Percentiles rank a stretch among this genome's conserved stretches.
phyloP scores from a whole-genome alignment of 148 eudicot genomes.

The Vaccinium corymbosum region DNA sequence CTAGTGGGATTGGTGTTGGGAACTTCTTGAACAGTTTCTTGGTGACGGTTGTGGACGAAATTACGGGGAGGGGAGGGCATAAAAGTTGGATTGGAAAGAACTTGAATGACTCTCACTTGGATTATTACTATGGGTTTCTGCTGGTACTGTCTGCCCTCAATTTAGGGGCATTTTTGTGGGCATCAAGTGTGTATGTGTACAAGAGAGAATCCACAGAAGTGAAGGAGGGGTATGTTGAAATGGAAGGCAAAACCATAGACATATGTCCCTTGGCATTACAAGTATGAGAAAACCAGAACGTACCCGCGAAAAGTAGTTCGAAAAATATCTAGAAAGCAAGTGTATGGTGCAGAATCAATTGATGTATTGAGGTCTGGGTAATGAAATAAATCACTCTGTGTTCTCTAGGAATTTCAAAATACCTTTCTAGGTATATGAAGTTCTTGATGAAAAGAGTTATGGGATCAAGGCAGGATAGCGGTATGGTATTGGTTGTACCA shows the following conservation, averaged over 20 bases:
- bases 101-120: conserved; percentile 77
- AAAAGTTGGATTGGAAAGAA: conserved; percentile 85
- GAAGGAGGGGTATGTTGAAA: conserved; percentile 29
- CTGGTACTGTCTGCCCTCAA: conserved; percentile 50
- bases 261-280: conserved; percentile 31
- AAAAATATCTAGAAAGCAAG: neutral
- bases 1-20: conserved; percentile 77
- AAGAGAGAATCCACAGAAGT: conserved; percentile 41
- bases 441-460: neutral
- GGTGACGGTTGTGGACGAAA: conserved; percentile 66
- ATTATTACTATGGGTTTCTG: conserved; percentile 75
- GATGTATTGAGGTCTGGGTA: neutral
- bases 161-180: conserved; percentile 56
- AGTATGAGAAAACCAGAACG: conserved; percentile 1
- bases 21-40: conserved; percentile 74
- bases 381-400: neutral
- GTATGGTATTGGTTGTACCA: neutral
- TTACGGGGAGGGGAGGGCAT: conserved; percentile 48
- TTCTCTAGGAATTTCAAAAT: neutral
- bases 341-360: neutral
- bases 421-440: neutral
- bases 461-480: neutral
- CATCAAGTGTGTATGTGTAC: conserved; percentile 60
- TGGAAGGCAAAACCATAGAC: conserved; percentile 43
- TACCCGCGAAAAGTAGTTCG: neutral